A percentile compares a stretch with the other conserved stretches of the same genome.
Conservation (phyloP, 768 basidiomycete species). For the Fibroporia radiculosa region DNA sequence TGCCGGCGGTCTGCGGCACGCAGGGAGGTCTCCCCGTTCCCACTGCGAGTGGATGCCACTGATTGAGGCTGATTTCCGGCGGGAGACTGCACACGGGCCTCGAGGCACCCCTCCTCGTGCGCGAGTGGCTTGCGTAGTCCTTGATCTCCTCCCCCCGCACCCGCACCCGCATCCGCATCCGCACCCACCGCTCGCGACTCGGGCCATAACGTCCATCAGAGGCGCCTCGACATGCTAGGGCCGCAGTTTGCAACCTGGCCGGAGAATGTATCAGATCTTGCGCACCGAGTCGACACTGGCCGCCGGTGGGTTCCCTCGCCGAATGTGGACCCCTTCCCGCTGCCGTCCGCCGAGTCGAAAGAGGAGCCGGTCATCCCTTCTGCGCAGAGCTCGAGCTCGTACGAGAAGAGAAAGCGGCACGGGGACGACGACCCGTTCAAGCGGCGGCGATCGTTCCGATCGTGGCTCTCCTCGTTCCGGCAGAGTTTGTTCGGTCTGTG, state of each 20-base stretch:
- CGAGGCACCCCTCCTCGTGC: too few species aligned
- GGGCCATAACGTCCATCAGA: too few species aligned
- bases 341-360: neutral
- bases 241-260: slow-evolving; percentile 11
- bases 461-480: slow-evolving; percentile 2
- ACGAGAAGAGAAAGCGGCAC: neutral
- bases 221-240: neutral
- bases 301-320: slow-evolving; percentile 16
- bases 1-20: too few species aligned
- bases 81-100: too few species aligned
- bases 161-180: too few species aligned
- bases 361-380: neutral
- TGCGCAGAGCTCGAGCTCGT: neutral
- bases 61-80: too few species aligned
- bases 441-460: slow-evolving; percentile 1
- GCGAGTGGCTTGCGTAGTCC: too few species aligned
- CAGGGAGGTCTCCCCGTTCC: too few species aligned
- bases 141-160: too few species aligned
- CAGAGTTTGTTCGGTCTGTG: slow-evolving; percentile 1
- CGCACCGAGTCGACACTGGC: slow-evolving; percentile 11
- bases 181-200: too few species aligned
- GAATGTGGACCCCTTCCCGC: neutral
- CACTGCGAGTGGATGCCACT: too few species aligned
- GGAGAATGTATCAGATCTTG: slow-evolving; percentile 6
- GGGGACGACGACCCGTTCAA: slow-evolving; percentile 4